A percentile compares a stretch with the other conserved stretches of the same genome.
phyloP scores from a whole-genome alignment of 2,329 filamentous ascomycete species.

The Clonostachys byssicola region DNA sequence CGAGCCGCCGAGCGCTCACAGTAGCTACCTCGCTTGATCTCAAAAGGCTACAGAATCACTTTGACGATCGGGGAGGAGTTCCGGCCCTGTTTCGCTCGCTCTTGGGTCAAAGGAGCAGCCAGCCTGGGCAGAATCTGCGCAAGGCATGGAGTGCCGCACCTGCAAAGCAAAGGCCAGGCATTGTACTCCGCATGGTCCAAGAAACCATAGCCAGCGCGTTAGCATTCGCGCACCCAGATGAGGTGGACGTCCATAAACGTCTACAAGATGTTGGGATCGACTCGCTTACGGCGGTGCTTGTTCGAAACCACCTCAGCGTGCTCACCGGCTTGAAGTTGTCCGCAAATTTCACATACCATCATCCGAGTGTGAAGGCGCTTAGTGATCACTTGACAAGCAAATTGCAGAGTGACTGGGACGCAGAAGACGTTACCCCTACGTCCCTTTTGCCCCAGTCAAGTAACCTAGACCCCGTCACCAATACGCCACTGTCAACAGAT shows the following conservation, averaged over 20 bases:
- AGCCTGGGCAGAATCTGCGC: not conserved
- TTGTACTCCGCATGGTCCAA: slow-evolving; percentile 5
- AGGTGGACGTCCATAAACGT: slow-evolving; percentile 6
- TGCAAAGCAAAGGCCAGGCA: not conserved
- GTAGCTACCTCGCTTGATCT: slow-evolving; percentile 5
- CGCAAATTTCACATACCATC: slow-evolving; percentile 2
- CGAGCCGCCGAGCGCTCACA: slow-evolving; percentile 4
- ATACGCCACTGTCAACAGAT: not conserved
- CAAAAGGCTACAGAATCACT: not conserved
- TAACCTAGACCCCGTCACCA: not conserved
- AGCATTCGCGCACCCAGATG: slow-evolving; percentile 3
- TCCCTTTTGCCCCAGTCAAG: not conserved
- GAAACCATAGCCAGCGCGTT: slow-evolving; percentile 5
- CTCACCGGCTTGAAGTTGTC: slow-evolving; percentile 5
- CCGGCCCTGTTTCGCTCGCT: not conserved
- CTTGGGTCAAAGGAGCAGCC: not conserved
- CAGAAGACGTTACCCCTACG: not conserved
- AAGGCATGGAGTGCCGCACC: not conserved
- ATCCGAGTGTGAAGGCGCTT: slow-evolving; percentile 4
- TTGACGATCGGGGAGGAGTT: not conserved
- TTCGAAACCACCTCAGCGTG: slow-evolving; percentile 6
- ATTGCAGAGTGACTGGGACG: too few relatives aligned
- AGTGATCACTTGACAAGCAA: not conserved
- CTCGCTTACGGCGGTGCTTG: slow-evolving; percentile 8
- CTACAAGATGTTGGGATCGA: slow-evolving; percentile 9